Evolutionary conservation across 345 rosid genomes (phyloP).

Genomic region (Eucalyptus albens): DNA sequence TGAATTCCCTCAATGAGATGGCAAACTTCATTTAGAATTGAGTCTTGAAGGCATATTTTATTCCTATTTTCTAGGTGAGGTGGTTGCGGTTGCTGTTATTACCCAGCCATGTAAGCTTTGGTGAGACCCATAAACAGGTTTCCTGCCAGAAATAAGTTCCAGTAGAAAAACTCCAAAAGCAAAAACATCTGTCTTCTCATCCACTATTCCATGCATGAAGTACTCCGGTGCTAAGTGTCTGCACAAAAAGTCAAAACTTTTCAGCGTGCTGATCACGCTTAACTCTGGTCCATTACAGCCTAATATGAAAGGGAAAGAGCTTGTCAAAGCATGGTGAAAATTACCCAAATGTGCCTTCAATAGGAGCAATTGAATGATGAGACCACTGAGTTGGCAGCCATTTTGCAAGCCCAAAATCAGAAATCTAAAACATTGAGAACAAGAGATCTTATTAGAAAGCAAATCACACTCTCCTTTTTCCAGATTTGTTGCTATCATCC

Average conservation of each 20-base stretch:
- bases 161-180: conserved; percentile 90
- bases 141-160: conserved; percentile 82
- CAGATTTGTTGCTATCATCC: not conserved
- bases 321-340: not conserved
- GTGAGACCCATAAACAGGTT: conserved; percentile 82
- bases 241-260: not conserved
- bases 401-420: conserved; percentile 96
- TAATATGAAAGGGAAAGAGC: not conserved
- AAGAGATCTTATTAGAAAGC: not conserved
- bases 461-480: not conserved
- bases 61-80: not conserved
- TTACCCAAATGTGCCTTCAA: conserved; percentile 98
- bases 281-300: not conserved
- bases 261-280: not conserved
- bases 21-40: not conserved
- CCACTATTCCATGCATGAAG: conserved; percentile 93
- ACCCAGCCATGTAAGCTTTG: conserved; percentile 95
- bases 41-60: not conserved
- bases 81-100: not conserved
- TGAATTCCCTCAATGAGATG: not conserved
- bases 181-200: conserved; percentile 95
- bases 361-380: conserved; percentile 96
- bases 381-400: conserved; percentile 99
- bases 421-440: conserved; percentile 31
- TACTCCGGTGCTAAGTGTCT: conserved; percentile 98